Base-by-base conservation (phyloP, 257 asterid genomes). In the Mitragyna speciosa region DNA sequence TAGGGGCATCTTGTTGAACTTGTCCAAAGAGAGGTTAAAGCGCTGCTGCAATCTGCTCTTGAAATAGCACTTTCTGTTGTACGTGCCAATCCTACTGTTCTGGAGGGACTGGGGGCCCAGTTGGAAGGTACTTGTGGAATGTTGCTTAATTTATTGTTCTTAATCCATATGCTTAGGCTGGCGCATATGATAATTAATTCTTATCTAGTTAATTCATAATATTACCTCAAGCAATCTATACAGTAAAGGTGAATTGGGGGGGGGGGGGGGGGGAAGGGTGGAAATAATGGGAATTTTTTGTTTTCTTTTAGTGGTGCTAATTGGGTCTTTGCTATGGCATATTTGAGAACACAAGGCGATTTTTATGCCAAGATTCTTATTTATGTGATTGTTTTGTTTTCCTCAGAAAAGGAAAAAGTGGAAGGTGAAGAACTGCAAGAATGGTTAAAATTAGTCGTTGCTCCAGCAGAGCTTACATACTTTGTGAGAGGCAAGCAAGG, bases 1-100 rank as follows among this genome's bases (percentile, higher is more conserved):
- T 85, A 96, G 99, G 99, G 99, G 28, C 96, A 88, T 83, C 97
- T 96, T 75, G 98, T 94, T 67, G 97, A 94, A 89, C 97, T 96
- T 30, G 98, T 96, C 39, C 99, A 96, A 88, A 80, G 83, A 59
- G 99, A 96, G 91, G 99, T 96, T 75, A 96, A 85, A 83, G 81
- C 84, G 7, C 78, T 96, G 85, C 88, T 96, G 79, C 97, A 92
- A 84, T 89, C 98, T n/a, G 98, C 99, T 70, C 97, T 96, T 76
- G 94, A 89, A 70, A 97, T 92, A 66, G 99, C 99, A 43, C 89
- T 96, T 39, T 89, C 89, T 9, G 98, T 96, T 73, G 96, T 96
- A 78, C 96, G 96, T 70, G 98, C 99, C 69, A 96, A 96, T 85
- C 95, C 91, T 72, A 85, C 91, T 33, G 92, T 94, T 81, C 82